Evolutionary conservation across 2,329 filamentous ascomycete species (phyloP).

Genomic region (Microdochium paspali): DNA sequence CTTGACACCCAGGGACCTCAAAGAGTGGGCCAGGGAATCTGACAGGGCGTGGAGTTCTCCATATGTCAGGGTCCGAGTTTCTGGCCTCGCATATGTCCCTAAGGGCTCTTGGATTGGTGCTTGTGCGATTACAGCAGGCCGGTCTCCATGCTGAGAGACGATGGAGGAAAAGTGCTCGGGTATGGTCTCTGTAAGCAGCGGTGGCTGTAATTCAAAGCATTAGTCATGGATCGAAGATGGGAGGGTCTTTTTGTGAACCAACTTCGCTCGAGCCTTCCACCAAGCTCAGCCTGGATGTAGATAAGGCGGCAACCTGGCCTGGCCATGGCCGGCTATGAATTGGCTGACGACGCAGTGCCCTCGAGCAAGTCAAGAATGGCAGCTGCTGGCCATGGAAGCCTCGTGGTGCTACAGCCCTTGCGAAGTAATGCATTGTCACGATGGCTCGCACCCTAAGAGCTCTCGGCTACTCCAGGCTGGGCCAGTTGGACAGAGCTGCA

Average conservation of each 20-base stretch:
- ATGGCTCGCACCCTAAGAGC: too few relatives aligned
- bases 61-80: conserved; percentile 67
- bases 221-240: neutral
- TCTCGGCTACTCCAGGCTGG: too few relatives aligned
- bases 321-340: too few relatives aligned
- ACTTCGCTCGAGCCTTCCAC: conserved; percentile 22
- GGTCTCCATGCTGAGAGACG: conserved; percentile 55
- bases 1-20: conserved; percentile 60
- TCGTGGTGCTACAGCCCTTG: neutral
- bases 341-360: neutral
- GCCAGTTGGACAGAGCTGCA: too few relatives aligned
- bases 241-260: conserved; percentile 5
- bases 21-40: conserved; percentile 63
- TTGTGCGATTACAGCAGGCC: conserved; percentile 45
- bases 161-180: conserved; percentile 62
- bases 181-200: conserved; percentile 58
- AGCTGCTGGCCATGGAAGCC: neutral
- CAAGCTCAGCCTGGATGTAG: conserved; percentile 19
- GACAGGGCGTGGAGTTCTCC: conserved; percentile 64
- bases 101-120: conserved; percentile 20
- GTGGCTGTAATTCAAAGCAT: conserved; percentile 36
- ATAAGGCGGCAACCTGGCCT: neutral
- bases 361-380: neutral
- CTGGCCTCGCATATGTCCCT: conserved; percentile 42
- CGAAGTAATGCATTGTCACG: neutral